Conservation (phyloP, 768 basidiomycete species). For the Termitomyces sp. region DNA sequence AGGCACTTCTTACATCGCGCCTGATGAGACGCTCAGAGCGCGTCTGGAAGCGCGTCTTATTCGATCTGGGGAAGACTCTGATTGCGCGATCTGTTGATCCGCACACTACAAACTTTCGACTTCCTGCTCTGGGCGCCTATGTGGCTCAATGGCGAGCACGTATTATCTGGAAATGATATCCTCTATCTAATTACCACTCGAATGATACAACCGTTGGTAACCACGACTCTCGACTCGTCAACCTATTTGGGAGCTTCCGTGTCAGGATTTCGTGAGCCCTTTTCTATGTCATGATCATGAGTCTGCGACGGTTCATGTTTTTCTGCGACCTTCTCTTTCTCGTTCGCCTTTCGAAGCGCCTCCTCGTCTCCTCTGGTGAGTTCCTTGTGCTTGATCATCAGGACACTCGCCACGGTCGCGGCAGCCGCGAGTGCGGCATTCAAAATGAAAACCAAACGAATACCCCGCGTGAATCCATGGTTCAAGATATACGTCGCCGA, state of each 20-base stretch:
- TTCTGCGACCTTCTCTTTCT: neutral
- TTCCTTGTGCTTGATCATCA: conserved; percentile 60
- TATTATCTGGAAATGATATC: too few relatives aligned
- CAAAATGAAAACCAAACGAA: conserved; percentile 55
- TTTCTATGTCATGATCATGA: neutral
- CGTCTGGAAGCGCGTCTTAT: conserved; percentile 42
- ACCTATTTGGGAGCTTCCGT: neutral
- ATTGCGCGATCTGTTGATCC: conserved; percentile 40
- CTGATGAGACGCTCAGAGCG: conserved; percentile 37
- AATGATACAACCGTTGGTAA: neutral
- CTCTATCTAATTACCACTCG: too few relatives aligned
- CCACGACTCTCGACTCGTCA: too few relatives aligned
- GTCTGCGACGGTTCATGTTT: neutral
- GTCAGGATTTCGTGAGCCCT: neutral
- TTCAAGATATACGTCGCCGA: conserved; percentile 38
- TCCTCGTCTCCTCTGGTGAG: conserved; percentile 55
- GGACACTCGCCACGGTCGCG: conserved; percentile 48
- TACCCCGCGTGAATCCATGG: conserved; percentile 51
- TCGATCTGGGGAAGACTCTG: conserved; percentile 25
- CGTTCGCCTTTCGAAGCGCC: conserved; percentile 28
- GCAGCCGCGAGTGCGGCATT: conserved; percentile 50
- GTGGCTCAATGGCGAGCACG: too few relatives aligned
- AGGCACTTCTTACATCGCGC: conserved; percentile 40
- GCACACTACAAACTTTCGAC: too few relatives aligned
- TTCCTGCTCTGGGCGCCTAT: too few relatives aligned